phyloP scores from a whole-genome alignment of 345 rosid species.

The Hibiscus syriacus region DNA sequence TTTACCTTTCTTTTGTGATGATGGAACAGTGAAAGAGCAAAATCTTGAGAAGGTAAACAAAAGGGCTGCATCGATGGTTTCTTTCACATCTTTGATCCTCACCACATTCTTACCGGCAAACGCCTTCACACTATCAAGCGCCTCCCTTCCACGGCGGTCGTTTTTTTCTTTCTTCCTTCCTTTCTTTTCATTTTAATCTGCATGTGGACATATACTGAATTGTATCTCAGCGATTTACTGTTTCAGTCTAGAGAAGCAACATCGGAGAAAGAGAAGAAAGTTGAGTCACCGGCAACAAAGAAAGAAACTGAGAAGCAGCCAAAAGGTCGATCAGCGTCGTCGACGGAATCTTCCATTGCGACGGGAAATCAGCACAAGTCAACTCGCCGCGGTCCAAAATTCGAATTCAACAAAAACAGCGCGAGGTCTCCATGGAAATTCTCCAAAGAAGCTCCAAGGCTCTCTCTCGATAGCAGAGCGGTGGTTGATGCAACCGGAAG shows the following conservation, averaged over 20 bases:
- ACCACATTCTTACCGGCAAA: constrained; percentile 56
- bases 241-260: constrained; percentile 29
- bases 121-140: constrained; percentile 53
- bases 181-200: not conserved
- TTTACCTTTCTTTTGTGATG: constrained; percentile 13
- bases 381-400: constrained; percentile 38
- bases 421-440: constrained; percentile 67
- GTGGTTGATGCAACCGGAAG: constrained; percentile 74
- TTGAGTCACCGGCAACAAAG: constrained; percentile 28
- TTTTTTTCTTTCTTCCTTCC: not conserved
- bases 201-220: not conserved
- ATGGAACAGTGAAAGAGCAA: constrained; percentile 42
- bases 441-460: constrained; percentile 84
- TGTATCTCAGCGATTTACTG: not conserved
- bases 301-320: constrained; percentile 29
- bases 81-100: constrained; percentile 90
- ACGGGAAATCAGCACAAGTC: constrained; percentile 23
- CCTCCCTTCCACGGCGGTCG: constrained; percentile 42
- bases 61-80: constrained; percentile 96
- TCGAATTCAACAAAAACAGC: constrained; percentile 45
- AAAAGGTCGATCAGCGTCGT: constrained; percentile 27
- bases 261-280: constrained; percentile 20
- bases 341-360: constrained; percentile 24
- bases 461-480: constrained; percentile 93
- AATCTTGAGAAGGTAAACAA: constrained; percentile 62